Percentiles rank a stretch among this genome's conserved stretches.
Evolutionary conservation across 257 asterid species (phyloP).

Genomic region (Solanum sitiens): DNA sequence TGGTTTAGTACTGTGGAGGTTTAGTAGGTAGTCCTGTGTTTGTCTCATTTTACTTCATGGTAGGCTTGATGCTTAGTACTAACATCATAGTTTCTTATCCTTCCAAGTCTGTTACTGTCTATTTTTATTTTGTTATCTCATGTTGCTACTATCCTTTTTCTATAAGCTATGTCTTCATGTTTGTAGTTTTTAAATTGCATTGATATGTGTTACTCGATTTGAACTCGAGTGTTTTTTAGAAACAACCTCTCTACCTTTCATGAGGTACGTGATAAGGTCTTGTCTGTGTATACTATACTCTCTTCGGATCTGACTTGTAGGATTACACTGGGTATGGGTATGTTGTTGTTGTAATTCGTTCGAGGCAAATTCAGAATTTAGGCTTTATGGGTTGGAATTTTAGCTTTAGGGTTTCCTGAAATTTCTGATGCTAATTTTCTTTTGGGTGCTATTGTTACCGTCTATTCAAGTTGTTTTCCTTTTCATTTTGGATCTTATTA

Average conservation of each 20-base stretch:
- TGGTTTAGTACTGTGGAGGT: too few relatives aligned
- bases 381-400: too few relatives aligned
- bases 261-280: neutral
- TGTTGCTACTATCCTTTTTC: neutral
- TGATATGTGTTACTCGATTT: neutral
- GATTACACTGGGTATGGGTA: neutral
- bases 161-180: neutral
- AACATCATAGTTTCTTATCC: neutral
- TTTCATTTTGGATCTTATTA: neutral
- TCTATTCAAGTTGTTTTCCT: neutral
- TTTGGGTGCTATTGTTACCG: neutral
- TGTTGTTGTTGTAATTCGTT: neutral
- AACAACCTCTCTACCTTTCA: neutral
- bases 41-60: neutral
- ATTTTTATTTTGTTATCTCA: neutral
- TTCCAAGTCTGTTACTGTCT: neutral
- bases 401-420: neutral
- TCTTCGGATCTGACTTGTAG: accelerated
- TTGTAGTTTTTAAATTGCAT: neutral
- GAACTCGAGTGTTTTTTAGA: neutral
- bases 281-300: neutral
- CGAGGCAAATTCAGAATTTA: too few relatives aligned
- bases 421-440: neutral
- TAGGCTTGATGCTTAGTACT: neutral
- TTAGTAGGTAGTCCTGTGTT: neutral